phyloP scores from a whole-genome alignment of 177 flowering plant genomes.

The Vitis hybrid region DNA sequence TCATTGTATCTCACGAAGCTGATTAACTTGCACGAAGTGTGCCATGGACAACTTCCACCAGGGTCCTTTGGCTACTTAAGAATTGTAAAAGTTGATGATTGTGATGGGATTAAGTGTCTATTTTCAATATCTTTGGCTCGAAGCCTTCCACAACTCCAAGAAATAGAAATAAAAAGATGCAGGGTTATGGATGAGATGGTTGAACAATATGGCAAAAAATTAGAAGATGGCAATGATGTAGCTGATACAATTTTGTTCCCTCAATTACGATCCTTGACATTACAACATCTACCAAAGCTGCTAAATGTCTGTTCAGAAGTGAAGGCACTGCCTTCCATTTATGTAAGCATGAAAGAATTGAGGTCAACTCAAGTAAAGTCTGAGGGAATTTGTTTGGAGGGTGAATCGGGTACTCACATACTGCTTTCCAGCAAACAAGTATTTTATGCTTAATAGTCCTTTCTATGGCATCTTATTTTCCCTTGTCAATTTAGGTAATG shows the following conservation, averaged over 20 bases:
- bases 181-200: neutral
- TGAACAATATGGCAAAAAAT: neutral
- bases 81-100: neutral
- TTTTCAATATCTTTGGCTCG: constrained; percentile 1
- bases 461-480: too few species aligned
- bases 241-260: neutral
- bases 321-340: too few species aligned
- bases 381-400: too few species aligned
- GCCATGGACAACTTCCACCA: neutral
- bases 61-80: too few species aligned
- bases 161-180: constrained; percentile 1
- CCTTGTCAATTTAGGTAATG: too few species aligned
- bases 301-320: too few species aligned
- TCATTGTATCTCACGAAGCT: constrained; percentile 3
- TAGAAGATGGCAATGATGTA: neutral
- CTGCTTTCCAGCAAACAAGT: too few species aligned
- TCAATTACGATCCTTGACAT: neutral
- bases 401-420: too few species aligned
- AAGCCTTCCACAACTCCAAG: neutral
- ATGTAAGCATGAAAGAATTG: too few species aligned
- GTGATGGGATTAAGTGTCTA: neutral
- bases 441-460: too few species aligned
- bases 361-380: too few species aligned
- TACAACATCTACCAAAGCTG: constrained; percentile 1
- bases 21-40: constrained; percentile 3